Conservation (phyloP, 1,139 yeast species). For the Saccharomyces pastorianus region DNA sequence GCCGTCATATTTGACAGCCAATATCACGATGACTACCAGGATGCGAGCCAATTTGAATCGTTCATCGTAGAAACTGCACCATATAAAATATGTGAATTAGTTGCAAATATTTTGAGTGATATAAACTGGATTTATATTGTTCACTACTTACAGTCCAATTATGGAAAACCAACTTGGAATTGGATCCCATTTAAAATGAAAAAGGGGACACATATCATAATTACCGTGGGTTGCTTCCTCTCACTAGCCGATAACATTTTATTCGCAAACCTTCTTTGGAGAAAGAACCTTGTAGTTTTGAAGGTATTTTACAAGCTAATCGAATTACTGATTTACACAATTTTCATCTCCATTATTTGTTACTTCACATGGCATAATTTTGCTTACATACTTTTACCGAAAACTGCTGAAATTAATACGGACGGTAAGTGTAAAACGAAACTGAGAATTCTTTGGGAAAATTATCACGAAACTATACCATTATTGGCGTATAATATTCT, state of each 20-base stretch:
- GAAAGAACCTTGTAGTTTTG: conserved; percentile 2
- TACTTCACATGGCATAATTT: conserved; percentile 23
- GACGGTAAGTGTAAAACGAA: conserved; percentile 1
- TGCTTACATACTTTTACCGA: conserved; percentile 21
- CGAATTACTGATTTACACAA: conserved; percentile 14
- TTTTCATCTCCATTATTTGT: conserved; percentile 13
- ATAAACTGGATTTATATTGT: conserved; percentile 2
- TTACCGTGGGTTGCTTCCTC: background rate
- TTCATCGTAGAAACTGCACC: conserved; percentile 4
- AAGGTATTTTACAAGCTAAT: conserved; percentile 9
- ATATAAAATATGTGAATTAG: conserved; percentile 4
- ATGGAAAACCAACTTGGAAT: conserved; percentile 1
- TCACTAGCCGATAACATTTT: conserved; percentile 7
- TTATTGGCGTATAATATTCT: conserved; percentile 20
- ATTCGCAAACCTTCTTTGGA: conserved; percentile 14
- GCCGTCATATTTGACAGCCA: conserved; percentile 8
- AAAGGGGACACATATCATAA: background rate
- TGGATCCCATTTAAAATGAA: background rate
- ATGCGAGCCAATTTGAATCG: conserved; percentile 5
- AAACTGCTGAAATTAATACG: conserved; percentile 5
- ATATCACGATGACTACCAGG: conserved; percentile 11
- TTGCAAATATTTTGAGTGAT: conserved; percentile 2
- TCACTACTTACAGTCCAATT: conserved; percentile 1
- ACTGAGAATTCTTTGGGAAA: conserved; percentile 18
- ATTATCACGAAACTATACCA: conserved; percentile 25